Evolutionary conservation across 345 rosid genomes (phyloP), one percentile per base, ranked within the genome.

Genomic region (Combretum micranthum): DNA sequence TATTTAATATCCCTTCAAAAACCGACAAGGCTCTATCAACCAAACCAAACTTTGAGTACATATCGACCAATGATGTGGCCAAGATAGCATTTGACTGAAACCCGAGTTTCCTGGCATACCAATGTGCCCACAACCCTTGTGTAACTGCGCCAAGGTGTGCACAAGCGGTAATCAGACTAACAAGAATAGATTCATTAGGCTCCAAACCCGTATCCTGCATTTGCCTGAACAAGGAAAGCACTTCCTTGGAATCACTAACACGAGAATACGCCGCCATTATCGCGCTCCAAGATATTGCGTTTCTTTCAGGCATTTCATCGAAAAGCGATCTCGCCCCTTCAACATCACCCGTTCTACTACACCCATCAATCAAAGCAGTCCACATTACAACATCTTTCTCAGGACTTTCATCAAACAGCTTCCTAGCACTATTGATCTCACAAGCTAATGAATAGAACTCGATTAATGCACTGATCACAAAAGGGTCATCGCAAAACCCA

Each of bases 221-320:
- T 37, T 44, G 56, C 58, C 62, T 53, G 19, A 73, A 73, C 60
- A 73, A 59, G 58, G 49, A 53, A 20, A 73, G 65, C 56, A 73
- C 77, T 61, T 73, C 74, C 37, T 57, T 69, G 26, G 61, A 73
- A 57, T 73, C 62, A 37, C 71, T 62, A 51, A 46, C 50, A 45
- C 65, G 68, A 46, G 77, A 73, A 66, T 69, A 73, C 19, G 77
- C 74, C 1, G 77, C 77, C 65, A 73, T 69, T 44, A 73, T 58
- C 0, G 65, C 68, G 21, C 77, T 73, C 77, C 77, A 73, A 1
- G 73, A 62, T 51, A 69, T 54, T 2, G 57, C 68, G 55, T 73
- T n/a, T 65, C 59, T 56, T 48, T 63, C 56, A 5, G 75, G 72
- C 79, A 75, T 75, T 69, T 70, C 48, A 21, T 70, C 72, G 50